Base-by-base conservation (phyloP, 148 eudicot genomes). In the Rhododendron griersonianum region DNA sequence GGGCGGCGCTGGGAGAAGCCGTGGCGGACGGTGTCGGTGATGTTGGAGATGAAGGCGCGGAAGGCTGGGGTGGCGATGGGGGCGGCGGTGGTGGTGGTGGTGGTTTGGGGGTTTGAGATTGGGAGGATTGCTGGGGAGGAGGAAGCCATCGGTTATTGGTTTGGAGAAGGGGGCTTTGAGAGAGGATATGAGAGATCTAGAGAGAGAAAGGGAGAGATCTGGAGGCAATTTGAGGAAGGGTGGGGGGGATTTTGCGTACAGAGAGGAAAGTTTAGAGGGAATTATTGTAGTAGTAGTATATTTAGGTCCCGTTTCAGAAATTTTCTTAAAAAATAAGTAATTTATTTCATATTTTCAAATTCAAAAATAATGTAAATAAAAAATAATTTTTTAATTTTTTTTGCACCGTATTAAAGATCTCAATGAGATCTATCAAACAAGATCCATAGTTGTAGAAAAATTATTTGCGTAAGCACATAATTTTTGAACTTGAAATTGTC, bases 111-210 rank as follows among this genome's bases (percentile, higher is more conserved):
- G 44, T 61, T 81, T 67, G 89, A 65, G 73, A 88, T 84, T 5
- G 91, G 91, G 59, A 90, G 88, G 79, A 90, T 67, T 4, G 89
- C 79, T 0, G 91, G 91, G 14, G 91, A 83, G 21, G 87, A 76
- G 19, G 91, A 67, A 55, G 89, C 81, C 89, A 89, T 89, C 13
- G 50, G 57, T 19, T 59, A 37, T 1, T 51, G 1, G 19, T n/a
- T 71, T 8, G 11, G 37, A 63, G 23, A 23, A 63, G 28, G 69
- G 69, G 69, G 69, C 23, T 63, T 63, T 63, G 69, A 23, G 25
- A 61, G 69, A 61, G 10, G 69, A 23, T 23, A 8, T n/a, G 28
- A 23, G 13, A 63, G 28, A 63, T 63, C 11, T 23, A 19, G 28
- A 23, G 15, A 19, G 25, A 21, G 25, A 8, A 25, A 19, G 67